Base-by-base conservation (phyloP, 2,329 filamentous ascomycete genomes). In the Fonsecaea pedrosoi region DNA sequence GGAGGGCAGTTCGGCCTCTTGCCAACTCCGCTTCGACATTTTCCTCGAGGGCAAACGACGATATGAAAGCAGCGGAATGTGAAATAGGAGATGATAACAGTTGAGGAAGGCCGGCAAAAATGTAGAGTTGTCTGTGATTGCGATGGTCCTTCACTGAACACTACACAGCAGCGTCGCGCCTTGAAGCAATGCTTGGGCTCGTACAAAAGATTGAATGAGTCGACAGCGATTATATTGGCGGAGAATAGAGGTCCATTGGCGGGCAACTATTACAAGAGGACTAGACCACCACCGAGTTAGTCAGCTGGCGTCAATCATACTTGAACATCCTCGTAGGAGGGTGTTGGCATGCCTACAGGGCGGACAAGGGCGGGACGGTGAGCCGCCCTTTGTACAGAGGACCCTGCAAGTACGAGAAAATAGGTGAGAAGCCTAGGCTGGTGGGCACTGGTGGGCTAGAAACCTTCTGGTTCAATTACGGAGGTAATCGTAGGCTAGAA, bases 21-120 rank as follows among this genome's bases (percentile, higher is more conserved):
- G 66, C 72, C 72, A 73, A 64, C 67, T 70, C 63, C 72, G 72
- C 65, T 73, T 73, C 21, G 70, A 71, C 70, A 73, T 73, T 38
- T 35, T 65, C 7, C 8, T 18, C 21, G 42, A n/a, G n/a, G 42
- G 45, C 9, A 12, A 10, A 50, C 45, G 45, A 50, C 18, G 45
- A 25, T 25, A 10, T 50, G 3, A 25, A 25, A 25, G 18, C 3
- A 10, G 9, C 18, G 7, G 25, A 25, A 48, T 48, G 25, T 45
- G 25, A 4, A n/a, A 50, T 13, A 25, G 45, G 18, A 50, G 8
- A 50, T 50, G 45, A 10, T 25, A 25, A 12, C 18, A 50, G 21
- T 12, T 25, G 21, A 4, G 45, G 18, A 50, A 25, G 25, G 25
- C 4, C 13, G 45, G 21, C 18, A 12, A 7, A 25, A 25, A 4